Evolutionary conservation across 116 monocot species (phyloP), one percentile per base, ranked within the genome.

Genomic region (Cymodocea nodosa): DNA sequence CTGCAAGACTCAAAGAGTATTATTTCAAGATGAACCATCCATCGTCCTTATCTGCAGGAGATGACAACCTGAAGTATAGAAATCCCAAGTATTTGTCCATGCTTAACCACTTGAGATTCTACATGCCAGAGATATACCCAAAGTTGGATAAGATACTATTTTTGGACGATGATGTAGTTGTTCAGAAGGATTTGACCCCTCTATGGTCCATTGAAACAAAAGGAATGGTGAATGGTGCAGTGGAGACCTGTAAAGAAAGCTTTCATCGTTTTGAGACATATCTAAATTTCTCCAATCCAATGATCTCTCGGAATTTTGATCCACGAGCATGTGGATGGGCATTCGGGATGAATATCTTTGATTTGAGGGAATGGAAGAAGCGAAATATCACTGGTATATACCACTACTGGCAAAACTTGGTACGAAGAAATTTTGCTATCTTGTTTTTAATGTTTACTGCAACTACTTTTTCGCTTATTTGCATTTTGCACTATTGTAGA

Each of bases 341-440:
- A 37, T 97, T 84, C 70, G 97, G 97, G 12, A 98, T 98, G 98
- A 98, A 98, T 71, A 77, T 92, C n/a, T 92, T 98, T 78, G 98
- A 98, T 71, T 76, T 98, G 82, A 84, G 81, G 68, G 83, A 82
- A 58, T 98, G 98, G 92, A 98, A 74, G 77, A 80, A 79, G 70
- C 67, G 63, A 39, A 92, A 90, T 60, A 82, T 92, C 48, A 98
- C 98, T 39, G 92, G 80, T 60, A 82, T 92, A 67, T 98, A 98
- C 76, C 92, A 98, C 68, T 78, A 88, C 39, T 98, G 98, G 98
- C 98, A 98, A 79, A 82, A 92, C 58, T 70, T 75, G 95, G 95
- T 97, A 80, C 80, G 76, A 64, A 73, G 14, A 55, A n/a, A 14
- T 40, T 13, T 70, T 17, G 13, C 4, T 15, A 15, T 52, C 59